A percentile compares a stretch with the other conserved stretches of the same genome.
These are phyloP conservation scores for Mucor indicus DNA, from an alignment of 371 early-diverging fungal species.

Conservation along the genomic window DNA sequence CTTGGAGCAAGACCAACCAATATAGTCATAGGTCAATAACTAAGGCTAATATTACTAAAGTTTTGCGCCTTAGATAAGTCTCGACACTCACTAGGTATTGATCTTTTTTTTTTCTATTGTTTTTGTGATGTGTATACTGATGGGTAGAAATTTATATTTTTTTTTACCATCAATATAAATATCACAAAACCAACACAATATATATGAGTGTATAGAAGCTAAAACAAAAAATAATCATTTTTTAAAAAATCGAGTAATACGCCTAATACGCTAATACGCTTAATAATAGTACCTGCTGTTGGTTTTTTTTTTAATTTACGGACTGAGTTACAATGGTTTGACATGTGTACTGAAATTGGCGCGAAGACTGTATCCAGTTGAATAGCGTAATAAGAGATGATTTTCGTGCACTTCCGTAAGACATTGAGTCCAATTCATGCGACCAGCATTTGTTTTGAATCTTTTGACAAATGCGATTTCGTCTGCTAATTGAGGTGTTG, in stretches of 20 bases:
- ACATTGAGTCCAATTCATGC: constrained; percentile 17
- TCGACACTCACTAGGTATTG: constrained; percentile 3
- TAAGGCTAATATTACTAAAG: constrained; percentile 2
- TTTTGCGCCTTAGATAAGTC: constrained; percentile 3
- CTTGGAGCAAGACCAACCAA: constrained; percentile 9
- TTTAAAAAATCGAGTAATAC: constrained; percentile 13
- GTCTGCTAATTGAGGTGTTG: constrained; percentile 14
- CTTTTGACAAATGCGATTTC: constrained; percentile 18
- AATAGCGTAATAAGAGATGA: constrained; percentile 18
- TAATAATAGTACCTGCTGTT: constrained; percentile 7
- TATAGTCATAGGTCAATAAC: constrained; percentile 3
- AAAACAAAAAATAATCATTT: constrained; percentile 7
- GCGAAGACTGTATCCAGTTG: constrained; percentile 18
- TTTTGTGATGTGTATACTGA: constrained; percentile 1
- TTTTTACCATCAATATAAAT: constrained; percentile 10
- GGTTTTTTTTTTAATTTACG: constrained; percentile 10
- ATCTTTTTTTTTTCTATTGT: background rate
- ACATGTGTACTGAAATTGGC: constrained; percentile 15
- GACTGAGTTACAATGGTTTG: constrained; percentile 6
- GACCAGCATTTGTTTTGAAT: constrained; percentile 14
- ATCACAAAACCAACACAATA: constrained; percentile 6
- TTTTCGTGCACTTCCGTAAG: constrained; percentile 14
- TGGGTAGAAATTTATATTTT: constrained; percentile 8
- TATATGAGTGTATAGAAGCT: constrained; percentile 5
- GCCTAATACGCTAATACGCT: constrained; percentile 1